phyloP scores from a whole-genome alignment of 805 yeast genomes.

The Suhomyces tanzawaensis region DNA sequence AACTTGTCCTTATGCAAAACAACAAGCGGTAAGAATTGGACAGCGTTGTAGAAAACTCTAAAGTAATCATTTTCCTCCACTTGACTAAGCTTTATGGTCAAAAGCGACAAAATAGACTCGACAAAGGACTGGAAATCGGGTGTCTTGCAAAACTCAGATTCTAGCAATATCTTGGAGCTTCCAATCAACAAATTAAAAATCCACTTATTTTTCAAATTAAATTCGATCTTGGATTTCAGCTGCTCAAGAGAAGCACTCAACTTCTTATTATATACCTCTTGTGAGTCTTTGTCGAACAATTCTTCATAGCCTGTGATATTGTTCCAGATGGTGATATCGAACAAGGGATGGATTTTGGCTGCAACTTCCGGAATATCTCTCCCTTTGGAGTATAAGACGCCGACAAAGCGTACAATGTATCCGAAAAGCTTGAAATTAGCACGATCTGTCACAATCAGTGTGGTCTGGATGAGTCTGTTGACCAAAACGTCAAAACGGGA shows the following conservation, averaged over 20 bases:
- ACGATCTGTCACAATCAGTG: constrained; percentile 7
- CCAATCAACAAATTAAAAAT: constrained; percentile 1
- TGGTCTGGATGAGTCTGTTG: constrained; percentile 24
- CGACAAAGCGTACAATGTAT: constrained; percentile 7
- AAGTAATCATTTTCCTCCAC: neutral
- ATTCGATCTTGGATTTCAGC: constrained; percentile 2
- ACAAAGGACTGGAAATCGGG: neutral
- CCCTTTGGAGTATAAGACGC: constrained; percentile 13
- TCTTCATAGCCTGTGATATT: constrained; percentile 10
- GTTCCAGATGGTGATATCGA: constrained; percentile 34
- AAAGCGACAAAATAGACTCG: neutral
- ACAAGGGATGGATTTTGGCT: constrained; percentile 23
- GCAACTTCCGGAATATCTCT: constrained; percentile 14
- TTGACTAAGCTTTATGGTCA: neutral
- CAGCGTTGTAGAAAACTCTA: neutral
- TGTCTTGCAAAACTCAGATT: neutral
- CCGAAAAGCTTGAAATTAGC: constrained; percentile 16
- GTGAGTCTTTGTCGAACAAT: constrained; percentile 1
- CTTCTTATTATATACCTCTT: neutral
- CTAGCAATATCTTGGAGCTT: neutral
- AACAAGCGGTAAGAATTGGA: neutral
- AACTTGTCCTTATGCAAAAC: neutral
- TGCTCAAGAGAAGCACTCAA: neutral
- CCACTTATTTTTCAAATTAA: constrained; percentile 8
- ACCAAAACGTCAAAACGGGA: constrained; percentile 25